A percentile compares a stretch with the other conserved stretches of the same genome.
Evolutionary conservation across 176 grass and related monocot species (phyloP).

Genomic region (Lolium multiflorum): DNA sequence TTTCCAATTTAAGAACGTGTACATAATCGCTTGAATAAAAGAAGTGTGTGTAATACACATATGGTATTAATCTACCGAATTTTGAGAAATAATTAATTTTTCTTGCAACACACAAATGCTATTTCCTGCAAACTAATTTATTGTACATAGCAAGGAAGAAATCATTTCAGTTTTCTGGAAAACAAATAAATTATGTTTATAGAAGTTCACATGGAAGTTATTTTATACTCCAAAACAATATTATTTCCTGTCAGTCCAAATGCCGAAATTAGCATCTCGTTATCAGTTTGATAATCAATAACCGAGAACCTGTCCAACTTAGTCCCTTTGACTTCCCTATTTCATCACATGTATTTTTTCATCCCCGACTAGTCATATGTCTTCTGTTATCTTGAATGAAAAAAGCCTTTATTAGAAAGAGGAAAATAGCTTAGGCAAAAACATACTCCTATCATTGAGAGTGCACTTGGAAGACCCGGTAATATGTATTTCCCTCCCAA

Average conservation of each 20-base stretch:
- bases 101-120: background rate
- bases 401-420: background rate
- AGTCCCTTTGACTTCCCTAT: background rate
- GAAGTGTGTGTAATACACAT: background rate
- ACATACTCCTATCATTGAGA: no score
- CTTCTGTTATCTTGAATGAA: background rate
- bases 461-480: no score
- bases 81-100: background rate
- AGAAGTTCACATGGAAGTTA: background rate
- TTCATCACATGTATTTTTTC: no score
- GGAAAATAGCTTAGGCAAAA: no score
- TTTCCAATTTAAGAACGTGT: background rate
- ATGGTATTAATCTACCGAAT: background rate
- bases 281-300: background rate
- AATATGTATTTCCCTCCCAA: no score
- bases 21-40: background rate
- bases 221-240: background rate
- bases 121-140: background rate
- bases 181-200: background rate
- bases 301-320: background rate
- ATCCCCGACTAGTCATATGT: background rate
- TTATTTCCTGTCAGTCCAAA: background rate
- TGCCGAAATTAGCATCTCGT: background rate
- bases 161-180: background rate
- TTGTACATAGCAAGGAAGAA: conserved; percentile 9